Evolutionary conservation across 371 early-diverging fungal genomes (phyloP), one percentile per base, ranked within the genome.

Genomic region (Mortierella sp.): DNA sequence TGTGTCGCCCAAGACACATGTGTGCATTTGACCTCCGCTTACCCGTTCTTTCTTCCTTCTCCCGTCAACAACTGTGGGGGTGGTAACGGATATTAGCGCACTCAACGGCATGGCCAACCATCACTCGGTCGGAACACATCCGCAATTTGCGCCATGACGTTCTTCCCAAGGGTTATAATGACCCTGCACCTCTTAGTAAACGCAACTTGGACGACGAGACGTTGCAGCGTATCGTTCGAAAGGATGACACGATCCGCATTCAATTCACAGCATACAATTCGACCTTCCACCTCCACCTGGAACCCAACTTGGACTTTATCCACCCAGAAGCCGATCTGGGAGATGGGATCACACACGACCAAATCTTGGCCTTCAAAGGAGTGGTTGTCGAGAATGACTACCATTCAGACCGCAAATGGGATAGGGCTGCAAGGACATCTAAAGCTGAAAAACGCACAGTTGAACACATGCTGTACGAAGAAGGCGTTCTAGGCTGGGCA

Each of bases 251-350:
- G 14, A 64, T 92, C 54, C 86, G 90, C 29, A 46, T 93, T 7
- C 65, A 82, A 16, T 78, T 94, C 44, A 57, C 67, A 10, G 94
- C 93, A 7, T 92, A 81, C 80, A 92, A 94, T 74, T 82, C 81
- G 24, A 92, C 91, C 0, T 91, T 90, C 66, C 66, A 80, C 37
- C 71, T 95, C 49, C 77, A 91, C 54, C 83, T 95, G 14, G 85
- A 84, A 62, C 94, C 92, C 28, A 92, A 94, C 80, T 19, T 60
- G 22, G 90, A 91, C 44, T 64, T 95, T 39, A 74, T 95, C 46
- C 95, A 94, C 71, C 86, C 91, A 0, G 76, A 86, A 2, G 92
- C 92, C 2, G 70, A 63, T 45, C 71, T 82, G 54, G 67, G 79
- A 25, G 65, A 67, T 34, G 83, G 63, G 21, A 72, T 63, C 16